These are phyloP conservation scores for Pharus latifolius DNA, from an alignment of 176 grass and related monocot genomes.

Conservation along the genomic window DNA sequence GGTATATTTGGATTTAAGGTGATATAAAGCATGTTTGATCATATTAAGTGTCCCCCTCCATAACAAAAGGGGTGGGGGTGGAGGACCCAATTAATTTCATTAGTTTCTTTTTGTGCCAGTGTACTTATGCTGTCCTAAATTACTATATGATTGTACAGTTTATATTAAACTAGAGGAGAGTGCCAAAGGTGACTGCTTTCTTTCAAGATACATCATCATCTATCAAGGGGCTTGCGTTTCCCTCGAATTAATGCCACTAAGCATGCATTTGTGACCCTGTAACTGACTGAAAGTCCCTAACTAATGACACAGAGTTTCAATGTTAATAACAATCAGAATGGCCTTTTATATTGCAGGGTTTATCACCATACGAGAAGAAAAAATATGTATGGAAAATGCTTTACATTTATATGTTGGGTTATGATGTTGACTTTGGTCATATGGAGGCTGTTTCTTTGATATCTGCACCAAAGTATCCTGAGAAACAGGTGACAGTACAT, in stretches of 20 bases:
- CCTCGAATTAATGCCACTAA: not conserved
- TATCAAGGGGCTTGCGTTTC: not conserved
- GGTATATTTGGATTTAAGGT: not conserved
- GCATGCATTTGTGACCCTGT: not conserved
- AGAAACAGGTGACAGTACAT: constrained; percentile 79
- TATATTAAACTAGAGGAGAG: not conserved
- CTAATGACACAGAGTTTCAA: not conserved
- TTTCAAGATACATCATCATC: not conserved
- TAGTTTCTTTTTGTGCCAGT: not conserved
- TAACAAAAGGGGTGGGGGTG: too few relatives aligned
- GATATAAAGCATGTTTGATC: not conserved
- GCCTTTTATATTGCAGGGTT: constrained; percentile 51
- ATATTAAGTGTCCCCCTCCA: not conserved
- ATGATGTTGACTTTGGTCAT: constrained; percentile 98
- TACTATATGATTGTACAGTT: not conserved
- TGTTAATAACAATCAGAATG: constrained; percentile 1
- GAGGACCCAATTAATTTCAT: too few relatives aligned
- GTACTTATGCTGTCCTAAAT: not conserved
- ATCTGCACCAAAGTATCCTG: constrained; percentile 96
- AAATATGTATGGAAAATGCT: constrained; percentile 99
- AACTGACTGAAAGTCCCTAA: not conserved
- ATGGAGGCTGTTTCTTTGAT: constrained; percentile 96
- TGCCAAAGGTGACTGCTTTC: not conserved
- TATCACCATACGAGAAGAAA: constrained; percentile 97
- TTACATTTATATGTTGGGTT: constrained; percentile 98